Evolutionary conservation across 257 asterid species (phyloP), one percentile per base, ranked within the genome.

Genomic region (Solanum medicagineum): DNA sequence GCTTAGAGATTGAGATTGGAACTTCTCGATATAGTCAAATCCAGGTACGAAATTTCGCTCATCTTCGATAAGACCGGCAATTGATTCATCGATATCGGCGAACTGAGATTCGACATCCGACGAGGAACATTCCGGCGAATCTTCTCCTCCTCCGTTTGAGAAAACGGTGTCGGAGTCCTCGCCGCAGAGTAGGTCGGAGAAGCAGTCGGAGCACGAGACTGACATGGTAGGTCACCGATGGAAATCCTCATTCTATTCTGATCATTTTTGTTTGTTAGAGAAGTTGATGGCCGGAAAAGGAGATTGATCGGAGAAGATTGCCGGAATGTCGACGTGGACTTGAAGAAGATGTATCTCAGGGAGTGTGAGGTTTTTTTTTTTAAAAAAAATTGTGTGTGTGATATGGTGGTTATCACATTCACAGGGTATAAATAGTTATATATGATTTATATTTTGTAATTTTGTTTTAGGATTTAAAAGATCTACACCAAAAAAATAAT

Each of bases 141-240:
- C 97, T 11, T 88, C 92, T 70, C 89, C 90, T 86, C 85, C 90
- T 70, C 88, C 88, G 90, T 26, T 53, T 29, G 97, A 89, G 85
- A 92, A 83, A 24, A 96, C 87, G 73, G 84, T 85, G 77, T 68
- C 91, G 87, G 98, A 94, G 83, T 96, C 98, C 93, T 96, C 98
- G 85, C 94, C 90, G 93, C 99, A 96, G 83, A 95, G 97, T 42
- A 96, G 93, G 89, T 93, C 98, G 93, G 98, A 93, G 91, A 94
- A 91, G 93, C 97, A 91, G 85, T 96, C 98, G 90, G 97, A 92
- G 93, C 89, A 93, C 80, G 95, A 90, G 83, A 92, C 85, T 32
- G 98, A 93, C 99, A 94, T 94, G 90, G 88, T 89, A 77, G 75
- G 32, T 75, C 63, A 85, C 55, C 57, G 59, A 56, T 87, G 54